These are phyloP conservation scores for Clarireedia monteithiana DNA, from an alignment of 2,329 filamentous ascomycete species.

Conservation along the genomic window DNA sequence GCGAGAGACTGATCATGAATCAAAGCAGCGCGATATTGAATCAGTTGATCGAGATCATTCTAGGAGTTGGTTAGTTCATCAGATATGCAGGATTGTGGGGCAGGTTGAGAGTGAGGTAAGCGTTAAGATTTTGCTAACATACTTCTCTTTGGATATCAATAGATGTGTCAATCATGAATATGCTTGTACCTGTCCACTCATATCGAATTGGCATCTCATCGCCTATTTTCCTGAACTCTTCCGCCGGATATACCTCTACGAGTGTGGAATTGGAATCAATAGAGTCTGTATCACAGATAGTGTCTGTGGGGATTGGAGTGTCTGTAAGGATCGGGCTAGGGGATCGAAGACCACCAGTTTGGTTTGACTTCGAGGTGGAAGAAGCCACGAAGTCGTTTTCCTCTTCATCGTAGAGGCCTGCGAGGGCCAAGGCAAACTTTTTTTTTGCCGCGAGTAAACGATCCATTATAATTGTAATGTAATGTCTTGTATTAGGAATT, in stretches of 20 bases:
- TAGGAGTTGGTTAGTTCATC: not conserved
- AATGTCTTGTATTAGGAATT: too few relatives aligned
- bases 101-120: too few relatives aligned
- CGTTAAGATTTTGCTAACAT: not conserved
- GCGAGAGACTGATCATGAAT: conserved; percentile 1
- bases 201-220: not conserved
- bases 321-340: too few relatives aligned
- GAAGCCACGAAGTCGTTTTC: not conserved
- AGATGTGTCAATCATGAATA: conserved; percentile 4
- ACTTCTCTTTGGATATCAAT: conserved; percentile 13
- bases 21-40: conserved; percentile 11
- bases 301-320: too few relatives aligned
- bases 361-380: not conserved
- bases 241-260: not conserved
- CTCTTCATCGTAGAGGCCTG: not conserved
- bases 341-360: not conserved
- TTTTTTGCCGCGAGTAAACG: too few relatives aligned
- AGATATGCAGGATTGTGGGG: not conserved
- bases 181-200: conserved; percentile 21
- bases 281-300: too few relatives aligned
- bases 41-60: conserved; percentile 12
- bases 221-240: not conserved
- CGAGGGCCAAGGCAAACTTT: not conserved
- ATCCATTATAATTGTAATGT: too few relatives aligned
- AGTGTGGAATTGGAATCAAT: too few relatives aligned